Conservation (phyloP, 2,329 filamentous ascomycete genomes). For the Bipolaris oryzae region DNA sequence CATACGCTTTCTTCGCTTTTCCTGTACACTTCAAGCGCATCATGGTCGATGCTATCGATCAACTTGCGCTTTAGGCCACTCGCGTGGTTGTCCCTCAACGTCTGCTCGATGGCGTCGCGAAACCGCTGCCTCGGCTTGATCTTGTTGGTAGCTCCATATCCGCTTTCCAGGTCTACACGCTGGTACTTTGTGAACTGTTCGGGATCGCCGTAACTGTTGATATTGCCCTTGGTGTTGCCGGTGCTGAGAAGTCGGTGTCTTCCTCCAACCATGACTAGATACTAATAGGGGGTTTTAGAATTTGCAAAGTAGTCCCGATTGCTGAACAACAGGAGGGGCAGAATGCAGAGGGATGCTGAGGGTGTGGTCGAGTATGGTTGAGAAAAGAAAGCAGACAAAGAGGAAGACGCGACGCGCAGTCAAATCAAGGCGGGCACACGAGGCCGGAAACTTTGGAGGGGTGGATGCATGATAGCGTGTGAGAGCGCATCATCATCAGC, state of each 20-base stretch:
- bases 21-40: constrained; percentile 56
- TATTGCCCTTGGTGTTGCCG: constrained; percentile 15
- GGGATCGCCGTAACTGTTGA: constrained; percentile 9
- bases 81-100: constrained; percentile 53
- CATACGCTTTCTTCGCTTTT: constrained; percentile 58
- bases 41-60: constrained; percentile 54
- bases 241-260: constrained; percentile 25
- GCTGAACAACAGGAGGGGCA: no score
- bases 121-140: constrained; percentile 44
- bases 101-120: constrained; percentile 56
- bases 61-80: constrained; percentile 58
- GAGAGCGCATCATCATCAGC: constrained; percentile 23
- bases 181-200: constrained; percentile 23
- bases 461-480: constrained; percentile 8
- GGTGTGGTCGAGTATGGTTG: not conserved
- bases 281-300: not conserved
- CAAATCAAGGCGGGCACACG: constrained; percentile 10
- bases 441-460: not conserved
- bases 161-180: constrained; percentile 37
- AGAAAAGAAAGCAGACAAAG: constrained; percentile 5
- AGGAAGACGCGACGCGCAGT: constrained; percentile 12
- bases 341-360: not conserved
- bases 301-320: not conserved
- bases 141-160: constrained; percentile 30
- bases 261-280: constrained; percentile 30